These are phyloP conservation scores for Fusarium hainanense DNA, from an alignment of 2,329 filamentous ascomycete species.

Conservation along the genomic window DNA sequence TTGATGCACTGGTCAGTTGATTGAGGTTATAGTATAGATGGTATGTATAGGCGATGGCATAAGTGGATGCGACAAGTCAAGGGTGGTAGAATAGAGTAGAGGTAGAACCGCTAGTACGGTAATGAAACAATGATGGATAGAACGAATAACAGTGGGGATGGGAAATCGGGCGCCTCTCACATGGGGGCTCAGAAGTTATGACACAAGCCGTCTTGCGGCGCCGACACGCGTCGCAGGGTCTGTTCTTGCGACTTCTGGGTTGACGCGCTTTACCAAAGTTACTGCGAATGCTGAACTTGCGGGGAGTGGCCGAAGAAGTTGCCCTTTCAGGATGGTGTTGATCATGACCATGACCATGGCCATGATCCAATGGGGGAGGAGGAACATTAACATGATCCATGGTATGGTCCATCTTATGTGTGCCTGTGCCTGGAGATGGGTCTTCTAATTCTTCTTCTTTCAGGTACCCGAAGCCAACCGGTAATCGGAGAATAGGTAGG, in stretches of 20 bases:
- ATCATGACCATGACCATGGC: background rate
- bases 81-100: background rate
- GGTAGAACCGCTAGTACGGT: background rate
- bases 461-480: constrained; percentile 5
- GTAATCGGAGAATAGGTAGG: background rate
- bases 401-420: constrained; percentile 14
- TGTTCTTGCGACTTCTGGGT: constrained; percentile 58
- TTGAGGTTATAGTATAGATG: background rate
- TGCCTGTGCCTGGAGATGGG: background rate
- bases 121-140: background rate
- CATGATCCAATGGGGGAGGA: background rate
- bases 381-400: background rate
- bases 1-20: constrained; percentile 20
- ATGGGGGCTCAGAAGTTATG: constrained; percentile 57
- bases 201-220: constrained; percentile 60
- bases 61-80: constrained; percentile 7
- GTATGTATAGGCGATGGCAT: background rate
- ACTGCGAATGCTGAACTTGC: constrained; percentile 56
- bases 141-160: background rate
- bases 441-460: background rate
- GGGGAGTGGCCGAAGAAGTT: constrained; percentile 37
- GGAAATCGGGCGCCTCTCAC: constrained; percentile 48
- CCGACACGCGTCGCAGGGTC: constrained; percentile 59
- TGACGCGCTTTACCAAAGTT: constrained; percentile 55
- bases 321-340: constrained; percentile 4